Percentiles rank a stretch among this genome's conserved stretches.
Evolutionary conservation across 2,329 filamentous ascomycete species (phyloP).

Genomic region (Hirsutella minnesotensis): DNA sequence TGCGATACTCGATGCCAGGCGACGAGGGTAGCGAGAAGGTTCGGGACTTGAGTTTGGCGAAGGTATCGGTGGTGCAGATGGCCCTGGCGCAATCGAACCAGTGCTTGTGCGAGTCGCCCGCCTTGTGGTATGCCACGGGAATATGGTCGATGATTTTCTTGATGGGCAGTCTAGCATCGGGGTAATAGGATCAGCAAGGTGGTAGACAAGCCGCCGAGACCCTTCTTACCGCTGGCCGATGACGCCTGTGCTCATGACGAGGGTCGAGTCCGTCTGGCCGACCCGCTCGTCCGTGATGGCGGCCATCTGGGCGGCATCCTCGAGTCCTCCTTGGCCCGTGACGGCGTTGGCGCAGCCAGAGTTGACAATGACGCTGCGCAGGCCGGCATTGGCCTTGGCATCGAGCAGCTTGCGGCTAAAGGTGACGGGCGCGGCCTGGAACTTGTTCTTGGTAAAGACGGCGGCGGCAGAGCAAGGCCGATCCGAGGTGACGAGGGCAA

Average conservation of each 20-base stretch:
- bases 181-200: constrained; percentile 16
- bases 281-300: constrained; percentile 57
- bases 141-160: constrained; percentile 79
- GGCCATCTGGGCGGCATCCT: constrained; percentile 82
- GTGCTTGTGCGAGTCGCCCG: constrained; percentile 67
- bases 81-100: constrained; percentile 82
- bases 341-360: constrained; percentile 96
- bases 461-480: constrained; percentile 76
- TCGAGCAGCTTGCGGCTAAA: constrained; percentile 65
- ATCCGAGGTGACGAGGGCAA: constrained; percentile 81
- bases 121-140: constrained; percentile 58
- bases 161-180: constrained; percentile 55
- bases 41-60: constrained; percentile 84
- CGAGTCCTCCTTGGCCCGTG: constrained; percentile 77
- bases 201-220: neutral
- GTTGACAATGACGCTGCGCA: constrained; percentile 81
- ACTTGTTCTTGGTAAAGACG: constrained; percentile 96
- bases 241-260: constrained; percentile 97
- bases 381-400: constrained; percentile 51
- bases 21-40: constrained; percentile 77
- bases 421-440: constrained; percentile 90
- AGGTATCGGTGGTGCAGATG: constrained; percentile 97
- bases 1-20: constrained; percentile 61
- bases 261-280: constrained; percentile 43
- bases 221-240: constrained; percentile 70